Evolutionary conservation across 768 basidiomycete species (phyloP), one percentile per base, ranked within the genome.

Genomic region (Amanita fuliginea): DNA sequence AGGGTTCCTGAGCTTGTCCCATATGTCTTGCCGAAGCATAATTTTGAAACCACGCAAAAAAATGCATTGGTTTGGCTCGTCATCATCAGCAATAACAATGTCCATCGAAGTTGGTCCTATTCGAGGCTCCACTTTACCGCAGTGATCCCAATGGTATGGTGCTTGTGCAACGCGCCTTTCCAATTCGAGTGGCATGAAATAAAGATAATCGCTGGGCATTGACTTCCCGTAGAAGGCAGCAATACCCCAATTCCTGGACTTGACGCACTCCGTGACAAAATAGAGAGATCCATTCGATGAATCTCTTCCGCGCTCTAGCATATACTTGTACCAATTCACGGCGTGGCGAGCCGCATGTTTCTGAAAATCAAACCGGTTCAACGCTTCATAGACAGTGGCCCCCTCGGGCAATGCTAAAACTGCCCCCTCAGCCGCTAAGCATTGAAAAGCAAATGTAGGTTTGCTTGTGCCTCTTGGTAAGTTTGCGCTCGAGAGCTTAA

Each of bases 371-470:
- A 26, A 48, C 11, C 49, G 18, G 32, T 52, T 49, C 18, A 8
- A 5, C n/a, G n/a, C 51, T 14, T 51, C 51, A 16, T 41, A 30
- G 5, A 51, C 43, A 6, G 46, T 47, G 21, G 50, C n/a, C 42
- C 57, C 57, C 28, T 53, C 37, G 1, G 54, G 57, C 4, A 59
- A 50, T 13, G 47, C 52, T 6, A 59, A 33, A 5, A 57, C 21
- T 5, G 57, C 57, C 19, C 57, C 57, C n/a, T 44, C 37, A 11
- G 55, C 41, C 1, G 40, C 51, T 2, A 10, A 3, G 21, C 47
- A 54, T 10, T 40, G 40, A 33, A 54, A 21, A 2, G 42, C 24
- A 26, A 26, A 4, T 26, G 24, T 26, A 26, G 24, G 24, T 26
- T 6, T 26, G 24, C 24, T 26, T 26, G 24, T 26, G 24, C 24